phyloP scores from a whole-genome alignment of 1,284 basidiomycete species.

The Pterula multifida region DNA sequence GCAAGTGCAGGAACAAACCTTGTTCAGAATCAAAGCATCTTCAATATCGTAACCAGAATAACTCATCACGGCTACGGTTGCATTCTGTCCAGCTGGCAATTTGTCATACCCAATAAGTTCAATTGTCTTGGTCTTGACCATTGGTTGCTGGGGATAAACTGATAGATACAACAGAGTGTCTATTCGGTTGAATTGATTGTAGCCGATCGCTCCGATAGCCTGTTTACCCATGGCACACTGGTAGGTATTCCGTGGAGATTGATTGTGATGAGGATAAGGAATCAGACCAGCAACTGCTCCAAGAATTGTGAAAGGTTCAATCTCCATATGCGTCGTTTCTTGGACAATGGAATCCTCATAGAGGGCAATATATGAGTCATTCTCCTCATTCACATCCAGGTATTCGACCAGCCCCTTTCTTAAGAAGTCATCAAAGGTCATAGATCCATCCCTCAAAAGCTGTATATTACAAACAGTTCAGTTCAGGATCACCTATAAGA shows the following conservation, averaged over 20 bases:
- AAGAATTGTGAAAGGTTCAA: constrained; percentile 96
- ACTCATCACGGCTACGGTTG: constrained; percentile 97
- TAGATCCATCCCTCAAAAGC: constrained; percentile 70
- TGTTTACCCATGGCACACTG: constrained; percentile 99
- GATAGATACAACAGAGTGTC: constrained; percentile 98
- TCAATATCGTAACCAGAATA: constrained; percentile 99
- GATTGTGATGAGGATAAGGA: constrained; percentile 99
- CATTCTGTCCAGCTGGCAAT: constrained; percentile 96
- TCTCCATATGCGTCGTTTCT: constrained; percentile 90
- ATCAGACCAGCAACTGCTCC: constrained; percentile 98
- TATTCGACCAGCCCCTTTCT: constrained; percentile 96
- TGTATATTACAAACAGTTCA: constrained; percentile 20
- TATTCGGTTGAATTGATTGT: constrained; percentile 96
- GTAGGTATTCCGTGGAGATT: constrained; percentile 97
- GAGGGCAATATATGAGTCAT: constrained; percentile 93
- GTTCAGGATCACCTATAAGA: too few relatives aligned
- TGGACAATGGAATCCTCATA: constrained; percentile 84
- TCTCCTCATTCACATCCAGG: constrained; percentile 98
- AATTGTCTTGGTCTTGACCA: constrained; percentile 99
- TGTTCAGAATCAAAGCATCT: constrained; percentile 95
- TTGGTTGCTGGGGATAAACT: constrained; percentile 98
- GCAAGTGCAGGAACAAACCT: constrained; percentile 35
- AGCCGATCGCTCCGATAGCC: constrained; percentile 98
- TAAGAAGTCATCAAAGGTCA: constrained; percentile 93
- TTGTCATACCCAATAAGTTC: constrained; percentile 95